phyloP scores from a whole-genome alignment of 331 rosid species.

The Dryas integrifolia region DNA sequence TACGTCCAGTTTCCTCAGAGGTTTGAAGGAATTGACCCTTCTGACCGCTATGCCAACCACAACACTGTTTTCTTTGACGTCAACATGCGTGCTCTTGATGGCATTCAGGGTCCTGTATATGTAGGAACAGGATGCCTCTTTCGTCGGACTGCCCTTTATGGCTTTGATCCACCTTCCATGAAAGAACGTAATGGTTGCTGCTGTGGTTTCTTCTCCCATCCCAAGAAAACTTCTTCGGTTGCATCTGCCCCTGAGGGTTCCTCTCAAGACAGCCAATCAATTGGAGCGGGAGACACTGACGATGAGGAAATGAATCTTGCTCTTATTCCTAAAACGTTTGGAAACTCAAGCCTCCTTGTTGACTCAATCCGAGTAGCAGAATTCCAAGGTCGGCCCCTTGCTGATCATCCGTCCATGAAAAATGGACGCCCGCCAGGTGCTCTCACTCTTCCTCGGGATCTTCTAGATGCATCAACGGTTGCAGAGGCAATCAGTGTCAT shows the following conservation, averaged over 20 bases:
- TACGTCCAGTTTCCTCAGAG: slow-evolving; percentile 80
- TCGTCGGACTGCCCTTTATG: slow-evolving; percentile 66
- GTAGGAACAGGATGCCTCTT: slow-evolving; percentile 84
- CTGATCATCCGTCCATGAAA: slow-evolving; percentile 57
- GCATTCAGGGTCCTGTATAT: slow-evolving; percentile 74
- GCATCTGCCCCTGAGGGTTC: slow-evolving; percentile 48
- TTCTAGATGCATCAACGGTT: slow-evolving; percentile 53
- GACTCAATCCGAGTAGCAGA: slow-evolving; percentile 67
- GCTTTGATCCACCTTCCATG: slow-evolving; percentile 57
- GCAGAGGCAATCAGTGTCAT: slow-evolving; percentile 69
- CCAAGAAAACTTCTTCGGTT: slow-evolving; percentile 47
- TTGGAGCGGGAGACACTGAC: slow-evolving; percentile 19
- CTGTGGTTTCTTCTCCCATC: slow-evolving; percentile 18
- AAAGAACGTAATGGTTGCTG: slow-evolving; percentile 43
- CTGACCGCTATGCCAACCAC: slow-evolving; percentile 82
- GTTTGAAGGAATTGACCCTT: slow-evolving; percentile 80
- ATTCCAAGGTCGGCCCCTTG: slow-evolving; percentile 75
- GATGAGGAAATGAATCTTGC: slow-evolving; percentile 50
- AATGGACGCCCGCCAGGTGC: slow-evolving; percentile 68
- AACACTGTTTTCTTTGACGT: slow-evolving; percentile 82
- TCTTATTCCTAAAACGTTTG: slow-evolving; percentile 65
- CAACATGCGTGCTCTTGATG: slow-evolving; percentile 82
- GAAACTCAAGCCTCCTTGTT: slow-evolving; percentile 58
- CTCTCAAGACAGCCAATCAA: slow-evolving; percentile 34
- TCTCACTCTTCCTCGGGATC: slow-evolving; percentile 50